phyloP scores from a whole-genome alignment of 2,329 filamentous ascomycete species.

The Colletotrichum magnum region DNA sequence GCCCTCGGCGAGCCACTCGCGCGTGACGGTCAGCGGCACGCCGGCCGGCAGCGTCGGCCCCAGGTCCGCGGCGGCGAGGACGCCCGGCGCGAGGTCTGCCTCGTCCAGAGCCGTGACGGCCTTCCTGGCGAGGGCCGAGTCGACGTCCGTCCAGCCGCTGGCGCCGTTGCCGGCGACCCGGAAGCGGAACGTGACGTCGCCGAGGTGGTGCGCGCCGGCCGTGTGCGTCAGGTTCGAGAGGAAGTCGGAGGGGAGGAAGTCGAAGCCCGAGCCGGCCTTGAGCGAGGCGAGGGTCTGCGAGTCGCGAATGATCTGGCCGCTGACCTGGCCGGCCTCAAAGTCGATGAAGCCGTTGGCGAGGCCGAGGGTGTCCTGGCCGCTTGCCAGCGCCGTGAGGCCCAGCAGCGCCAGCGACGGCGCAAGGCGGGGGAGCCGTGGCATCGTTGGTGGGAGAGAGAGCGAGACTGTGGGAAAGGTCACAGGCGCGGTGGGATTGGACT shows the following conservation, averaged over 20 bases:
- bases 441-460: neutral
- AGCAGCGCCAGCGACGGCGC: constrained; percentile 21
- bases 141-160: constrained; percentile 59
- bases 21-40: constrained; percentile 59
- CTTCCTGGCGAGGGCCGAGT: constrained; percentile 60
- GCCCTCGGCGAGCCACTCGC: constrained; percentile 64
- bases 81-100: constrained; percentile 17
- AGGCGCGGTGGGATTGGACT: too few species aligned
- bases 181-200: constrained; percentile 70
- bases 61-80: constrained; percentile 57
- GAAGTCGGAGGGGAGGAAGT: constrained; percentile 69
- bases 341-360: constrained; percentile 26
- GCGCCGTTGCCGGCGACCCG: constrained; percentile 52
- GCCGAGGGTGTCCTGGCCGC: neutral
- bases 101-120: constrained; percentile 50
- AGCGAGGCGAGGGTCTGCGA: constrained; percentile 65
- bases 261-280: constrained; percentile 57
- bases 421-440: constrained; percentile 7
- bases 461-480: neutral
- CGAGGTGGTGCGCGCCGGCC: constrained; percentile 70
- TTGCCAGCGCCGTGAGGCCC: constrained; percentile 12
- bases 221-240: constrained; percentile 60
- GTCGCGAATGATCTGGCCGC: constrained; percentile 27
- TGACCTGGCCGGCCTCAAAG: constrained; percentile 25
- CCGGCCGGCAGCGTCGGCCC: constrained; percentile 56